Evolutionary conservation across 73 alveolate species (phyloP), one percentile per base, ranked within the genome.

Genomic region (Paramecium pentaurelia): DNA sequence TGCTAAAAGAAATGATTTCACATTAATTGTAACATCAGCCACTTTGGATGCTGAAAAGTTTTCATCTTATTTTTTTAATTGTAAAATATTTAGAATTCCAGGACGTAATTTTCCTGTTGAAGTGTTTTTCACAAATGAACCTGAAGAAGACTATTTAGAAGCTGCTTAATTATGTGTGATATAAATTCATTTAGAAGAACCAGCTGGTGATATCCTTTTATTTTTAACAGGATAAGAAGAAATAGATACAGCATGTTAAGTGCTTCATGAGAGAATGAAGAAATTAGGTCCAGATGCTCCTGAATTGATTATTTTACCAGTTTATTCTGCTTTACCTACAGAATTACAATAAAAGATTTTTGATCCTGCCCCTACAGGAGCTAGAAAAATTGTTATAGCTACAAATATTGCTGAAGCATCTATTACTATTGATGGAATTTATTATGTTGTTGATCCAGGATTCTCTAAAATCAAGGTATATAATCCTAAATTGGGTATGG

Each of bases 221-320:
- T 99, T 99, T 96, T 95, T 99, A 59, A 99, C 99, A 8, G 99
- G 99, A 8, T 98, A 99, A 95, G 99, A 99, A 93, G 99, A 99
- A 96, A 99, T 99, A 77, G 99, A 99, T 94, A 98, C 99, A 20
- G 99, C 99, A 12, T 98, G 99, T 91, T 96, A 97, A 94, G 97
- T 98, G 60, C 95, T 99, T 60, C 98, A 96, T 91, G 98, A 97
- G 73, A 96, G 99, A 93, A 97, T 99, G 98, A 96, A 98, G 54
- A 96, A 96, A 44, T 92, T 96, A 92, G 99, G 99, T 14, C 98
- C 94, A 37, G 98, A 98, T 77, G 98, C 97, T 49, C 99, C 99
- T 37, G 99, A 99, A 73, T 94, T 99, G 91, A 94, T 98, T 54
- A 96, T 98, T 18, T 93, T 98, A 73, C 99, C 99, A n/a, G 99